Base-by-base conservation (phyloP, 2,329 filamentous ascomycete species). In the Cytospora piceae region DNA sequence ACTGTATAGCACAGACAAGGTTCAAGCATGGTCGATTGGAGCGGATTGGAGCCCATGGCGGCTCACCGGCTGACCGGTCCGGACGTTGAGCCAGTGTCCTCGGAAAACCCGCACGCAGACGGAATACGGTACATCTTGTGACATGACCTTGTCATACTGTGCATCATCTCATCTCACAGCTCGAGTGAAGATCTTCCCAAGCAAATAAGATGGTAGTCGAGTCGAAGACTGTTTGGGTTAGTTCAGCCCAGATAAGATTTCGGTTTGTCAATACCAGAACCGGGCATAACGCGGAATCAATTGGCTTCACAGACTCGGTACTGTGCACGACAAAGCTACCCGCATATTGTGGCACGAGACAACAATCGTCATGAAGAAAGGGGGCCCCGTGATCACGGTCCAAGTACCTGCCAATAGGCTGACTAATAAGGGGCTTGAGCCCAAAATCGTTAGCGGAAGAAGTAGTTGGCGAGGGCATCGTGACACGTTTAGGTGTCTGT, bases 371-470 rank as follows among this genome's bases (percentile, higher is more conserved):
- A 49, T 49, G 20, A 5, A 17, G 53, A 54, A 46, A 46, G 17
- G 42, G n/a, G 42, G 42, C n/a, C 42, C 39, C 52, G n/a, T 27
- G 20, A n/a, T 22, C 39, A 53, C 52, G 46, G 57, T 34, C 20
- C 58, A 61, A 55, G 27, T n/a, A 56, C n/a, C 29, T 56, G 54
- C 42, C 42, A 24, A 39, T 29, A 56, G 63, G 52, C 57, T 61
- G 56, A 65, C 34, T 55, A 55, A 46, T 20, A 20, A 57, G 58
- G 39, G 58, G 58, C 52, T 39, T 34, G 24, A 46, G 22, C 6
- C 52, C 52, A 37, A 65, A 57, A 57, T 57, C 56, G 63, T 65
- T 65, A 65, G 58, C 58, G 63, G 37, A 61, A 20, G 57, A 61
- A 49, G 49, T 63, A 27, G 57, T 42, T 9, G 24, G 22, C 39